Evolutionary conservation across 257 asterid species (phyloP), one percentile per base, ranked within the genome.

Genomic region (Forsythia suspensa): DNA sequence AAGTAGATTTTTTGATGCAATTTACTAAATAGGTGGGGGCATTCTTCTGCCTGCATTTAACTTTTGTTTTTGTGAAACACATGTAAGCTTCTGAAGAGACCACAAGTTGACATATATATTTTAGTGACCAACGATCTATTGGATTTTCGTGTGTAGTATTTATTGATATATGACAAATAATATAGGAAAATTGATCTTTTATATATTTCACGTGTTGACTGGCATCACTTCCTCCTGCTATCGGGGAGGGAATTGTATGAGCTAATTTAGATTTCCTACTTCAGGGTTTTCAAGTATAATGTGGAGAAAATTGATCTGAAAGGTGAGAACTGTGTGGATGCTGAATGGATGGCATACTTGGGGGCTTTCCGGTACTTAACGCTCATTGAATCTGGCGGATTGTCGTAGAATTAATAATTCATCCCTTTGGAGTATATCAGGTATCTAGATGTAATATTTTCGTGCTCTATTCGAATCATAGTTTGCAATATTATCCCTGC

Each of bases 341-440:
- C 97, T 65, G 98, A 95, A 84, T 95, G 99, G 99, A 89, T 92
- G 97, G 98, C 98, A 76, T 95, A 93, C 89, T 79, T 95, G 82
- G 98, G 99, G 71, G 94, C 91, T 21, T 95, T 90, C 84, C 87
- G 79, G 34, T 89, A 88, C 88, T 85, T 95, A 86, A 86, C 90
- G 57, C 72, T 85, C 92, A 24, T 40, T 93, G 84, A 82, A 82
- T 88, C 82, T 95, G 55, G 91, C 98, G 38, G 94, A 91, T 79
- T 95, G 98, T 87, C 86, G 86, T 74, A 95, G 83, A 82, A 84
- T 95, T 85, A 92, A 81, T 69, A 89, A 87, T 84, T 87, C 99
- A 43, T 96, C 97, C 72, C 80, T 95, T 87, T 95, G 99, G 99
- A 79, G 82, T 80, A 76, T 95, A 43, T 71, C 96, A 84, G 99